A percentile compares a stretch with the other conserved stretches of the same genome.
phyloP scores from a whole-genome alignment of 306 rosid genomes.

The Mucuna pruriens region DNA sequence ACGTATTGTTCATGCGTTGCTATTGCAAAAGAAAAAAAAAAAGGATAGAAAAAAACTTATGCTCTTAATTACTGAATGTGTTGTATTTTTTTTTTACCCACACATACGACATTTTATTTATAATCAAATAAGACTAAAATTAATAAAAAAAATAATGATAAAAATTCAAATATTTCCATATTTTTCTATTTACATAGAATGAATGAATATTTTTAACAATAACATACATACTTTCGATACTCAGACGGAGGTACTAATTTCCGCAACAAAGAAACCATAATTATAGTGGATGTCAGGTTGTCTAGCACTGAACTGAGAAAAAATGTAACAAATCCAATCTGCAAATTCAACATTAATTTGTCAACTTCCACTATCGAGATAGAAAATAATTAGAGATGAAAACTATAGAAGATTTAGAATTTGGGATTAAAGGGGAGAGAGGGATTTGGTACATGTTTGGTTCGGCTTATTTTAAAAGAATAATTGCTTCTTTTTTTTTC shows the following conservation, averaged over 20 bases:
- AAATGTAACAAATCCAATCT: constrained; percentile 90
- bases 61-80: too few species aligned
- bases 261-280: constrained; percentile 92
- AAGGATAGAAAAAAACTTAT: too few species aligned
- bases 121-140: too few species aligned
- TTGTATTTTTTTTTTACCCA: too few species aligned
- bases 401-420: constrained; percentile 20
- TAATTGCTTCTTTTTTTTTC: neutral
- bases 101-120: too few species aligned
- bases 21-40: too few species aligned
- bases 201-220: too few species aligned
- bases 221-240: constrained; percentile 78
- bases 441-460: neutral
- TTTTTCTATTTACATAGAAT: too few species aligned
- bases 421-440: neutral
- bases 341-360: constrained; percentile 43
- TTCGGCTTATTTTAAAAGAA: neutral
- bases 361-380: constrained; percentile 26
- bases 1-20: too few species aligned
- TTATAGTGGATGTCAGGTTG: constrained; percentile 94
- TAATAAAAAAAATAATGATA: too few species aligned
- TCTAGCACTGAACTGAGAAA: constrained; percentile 88
- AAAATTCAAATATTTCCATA: too few species aligned
- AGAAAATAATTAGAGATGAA: neutral
- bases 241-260: constrained; percentile 93